Base-by-base conservation (phyloP, 1,139 yeast genomes). In the Suhomyces yuchorum region DNA sequence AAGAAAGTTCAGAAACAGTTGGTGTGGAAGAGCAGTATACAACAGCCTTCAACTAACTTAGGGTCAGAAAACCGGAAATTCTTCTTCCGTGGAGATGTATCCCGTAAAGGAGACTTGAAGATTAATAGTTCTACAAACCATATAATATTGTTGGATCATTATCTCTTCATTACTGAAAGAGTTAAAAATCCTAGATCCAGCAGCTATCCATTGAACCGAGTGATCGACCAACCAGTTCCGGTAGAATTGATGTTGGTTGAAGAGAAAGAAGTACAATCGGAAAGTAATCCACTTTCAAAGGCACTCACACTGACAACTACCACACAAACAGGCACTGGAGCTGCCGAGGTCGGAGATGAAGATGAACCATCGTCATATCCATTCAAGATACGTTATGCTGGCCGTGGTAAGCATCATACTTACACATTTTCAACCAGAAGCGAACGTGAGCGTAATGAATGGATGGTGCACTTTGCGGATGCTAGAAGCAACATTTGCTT, bases 61-160 rank as follows among this genome's bases (percentile, higher is more conserved):
- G 70, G 70, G 2, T 84, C 86, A 17, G 73, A 77, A 9, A 75
- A 80, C 46, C 72, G 96, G 52, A 77, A 70, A 54, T 70, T 89
- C 37, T 62, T 85, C 35, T 73, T 75, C 55, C 71, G 86, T 19
- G 95, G 93, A 1, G 81, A 79, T 41, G 77, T 86, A 20, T 60
- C 73, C 5, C 73, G 88, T 48, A 82, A 84, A 55, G 85, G 91
- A 33, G 88, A 83, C 46, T 68, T 72, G 69, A 84, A 76, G 73
- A 73, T 78, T 48, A 84, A 75, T 48, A 73, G 80, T 45, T 73
- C 65, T 53, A 73, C 64, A 6, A 70, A 68, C 15, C 87, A 82
- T 56, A 58, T 87, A 33, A 81, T 89, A 22, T 66, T 89, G 35
- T 68, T 90, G 47, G 96, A 90, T 60, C 87, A 90, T 58, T 88